phyloP scores from a whole-genome alignment of 202 grass and related monocot species.

The Miscanthus sacchariflorus region DNA sequence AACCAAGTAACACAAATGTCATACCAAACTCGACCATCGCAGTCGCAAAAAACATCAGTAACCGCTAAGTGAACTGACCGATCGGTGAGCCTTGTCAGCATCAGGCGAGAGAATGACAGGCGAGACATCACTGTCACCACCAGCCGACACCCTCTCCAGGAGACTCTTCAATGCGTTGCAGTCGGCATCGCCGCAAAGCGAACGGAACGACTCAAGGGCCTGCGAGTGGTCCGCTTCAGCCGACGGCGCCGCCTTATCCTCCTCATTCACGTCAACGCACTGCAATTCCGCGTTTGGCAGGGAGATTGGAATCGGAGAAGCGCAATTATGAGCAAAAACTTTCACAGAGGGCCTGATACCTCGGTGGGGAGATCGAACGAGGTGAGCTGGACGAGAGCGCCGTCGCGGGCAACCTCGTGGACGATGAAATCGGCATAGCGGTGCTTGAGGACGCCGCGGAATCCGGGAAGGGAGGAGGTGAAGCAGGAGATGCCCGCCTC shows the following conservation, averaged over 20 bases:
- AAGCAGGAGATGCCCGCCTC: constrained; percentile 91
- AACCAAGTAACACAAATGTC: constrained; percentile 29
- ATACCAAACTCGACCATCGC: not conserved
- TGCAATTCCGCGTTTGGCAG: constrained; percentile 38
- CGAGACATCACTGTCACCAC: constrained; percentile 43
- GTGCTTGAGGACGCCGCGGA: constrained; percentile 92
- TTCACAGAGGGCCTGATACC: constrained; percentile 31
- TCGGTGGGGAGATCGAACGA: constrained; percentile 86
- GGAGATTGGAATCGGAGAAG: not conserved
- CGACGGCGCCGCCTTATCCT: constrained; percentile 60
- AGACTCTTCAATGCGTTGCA: constrained; percentile 59
- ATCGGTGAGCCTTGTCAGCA: constrained; percentile 79
- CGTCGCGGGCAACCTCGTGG: constrained; percentile 76
- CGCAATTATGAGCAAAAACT: not conserved
- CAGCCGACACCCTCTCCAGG: constrained; percentile 59
- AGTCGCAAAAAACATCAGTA: not conserved
- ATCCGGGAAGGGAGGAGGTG: constrained; percentile 79
- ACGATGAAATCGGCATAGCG: constrained; percentile 97
- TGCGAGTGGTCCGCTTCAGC: constrained; percentile 67
- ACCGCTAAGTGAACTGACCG: constrained; percentile 57
- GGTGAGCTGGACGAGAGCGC: constrained; percentile 68
- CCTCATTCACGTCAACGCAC: constrained; percentile 59
- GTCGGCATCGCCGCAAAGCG: constrained; percentile 66
- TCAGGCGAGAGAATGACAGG: constrained; percentile 81
- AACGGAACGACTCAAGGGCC: constrained; percentile 58